A percentile compares a stretch with the other conserved stretches of the same genome.
Evolutionary conservation across 495 filamentous ascomycete species (phyloP).

Genomic region (Xylaria grammica): DNA sequence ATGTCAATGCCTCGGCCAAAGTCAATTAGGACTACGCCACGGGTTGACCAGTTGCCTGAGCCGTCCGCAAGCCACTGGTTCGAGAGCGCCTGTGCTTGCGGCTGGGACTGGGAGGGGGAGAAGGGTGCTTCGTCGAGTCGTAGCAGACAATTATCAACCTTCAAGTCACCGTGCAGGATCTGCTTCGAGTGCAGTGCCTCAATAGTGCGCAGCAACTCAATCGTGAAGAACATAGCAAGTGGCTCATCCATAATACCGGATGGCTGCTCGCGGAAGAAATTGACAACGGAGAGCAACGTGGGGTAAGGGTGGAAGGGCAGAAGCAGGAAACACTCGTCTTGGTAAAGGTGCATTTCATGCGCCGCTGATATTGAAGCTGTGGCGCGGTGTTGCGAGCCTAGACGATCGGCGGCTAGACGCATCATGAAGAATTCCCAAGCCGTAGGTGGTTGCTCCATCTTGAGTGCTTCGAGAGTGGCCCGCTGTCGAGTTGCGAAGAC

Average conservation of each 20-base stretch:
- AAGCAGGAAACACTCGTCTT: conserved; percentile 81
- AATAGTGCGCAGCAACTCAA: conserved; percentile 89
- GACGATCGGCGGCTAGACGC: conserved; percentile 73
- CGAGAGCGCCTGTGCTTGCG: conserved; percentile 30
- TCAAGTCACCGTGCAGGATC: conserved; percentile 91
- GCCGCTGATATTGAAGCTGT: conserved; percentile 77
- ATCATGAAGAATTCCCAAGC: conserved; percentile 98
- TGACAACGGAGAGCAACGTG: conserved; percentile 90
- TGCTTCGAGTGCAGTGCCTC: conserved; percentile 81
- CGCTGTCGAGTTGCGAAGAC: conserved; percentile 50
- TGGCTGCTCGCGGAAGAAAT: conserved; percentile 75
- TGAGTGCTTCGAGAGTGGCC: conserved; percentile 77
- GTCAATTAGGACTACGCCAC: conserved; percentile 87
- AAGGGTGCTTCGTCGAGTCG: conserved; percentile 67
- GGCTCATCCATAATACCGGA: conserved; percentile 81
- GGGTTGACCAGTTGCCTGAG: conserved; percentile 73
- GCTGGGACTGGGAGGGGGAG: conserved; percentile 48
- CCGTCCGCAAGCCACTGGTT: conserved; percentile 74
- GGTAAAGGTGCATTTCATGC: conserved; percentile 86
- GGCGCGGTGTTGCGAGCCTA: conserved; percentile 69
- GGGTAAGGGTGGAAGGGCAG: conserved; percentile 89
- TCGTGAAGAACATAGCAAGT: conserved; percentile 90
- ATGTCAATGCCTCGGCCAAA: conserved; percentile 96
- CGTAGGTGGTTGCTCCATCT: conserved; percentile 84
- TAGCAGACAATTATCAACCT: conserved; percentile 92